These are phyloP conservation scores for Saccharomyces uvarum DNA, from an alignment of 1,139 yeast genomes.

Conservation along the genomic window DNA sequence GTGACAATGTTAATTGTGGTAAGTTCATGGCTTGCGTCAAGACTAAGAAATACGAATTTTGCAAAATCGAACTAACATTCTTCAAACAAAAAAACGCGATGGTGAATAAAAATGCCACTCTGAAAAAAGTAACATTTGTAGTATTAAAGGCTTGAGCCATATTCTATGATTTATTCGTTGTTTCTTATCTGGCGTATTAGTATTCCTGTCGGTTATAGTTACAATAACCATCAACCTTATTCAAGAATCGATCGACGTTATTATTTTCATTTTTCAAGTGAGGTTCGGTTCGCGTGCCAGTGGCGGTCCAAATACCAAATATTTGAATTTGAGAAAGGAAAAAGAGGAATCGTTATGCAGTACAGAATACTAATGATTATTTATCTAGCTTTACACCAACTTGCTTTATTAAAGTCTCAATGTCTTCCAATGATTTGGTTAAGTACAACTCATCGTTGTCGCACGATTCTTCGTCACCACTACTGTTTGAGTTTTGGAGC, in stretches of 20 bases:
- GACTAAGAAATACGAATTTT: constrained; percentile 45
- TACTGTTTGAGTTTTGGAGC: constrained; percentile 11
- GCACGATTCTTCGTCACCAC: constrained; percentile 6
- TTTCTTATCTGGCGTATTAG: not conserved
- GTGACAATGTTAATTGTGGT: constrained; percentile 36
- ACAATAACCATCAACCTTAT: not conserved
- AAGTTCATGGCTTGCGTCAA: constrained; percentile 35
- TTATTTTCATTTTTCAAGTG: not conserved
- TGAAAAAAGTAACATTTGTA: constrained; percentile 40
- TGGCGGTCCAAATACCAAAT: not conserved
- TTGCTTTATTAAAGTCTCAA: constrained; percentile 15
- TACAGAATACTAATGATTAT: not conserved
- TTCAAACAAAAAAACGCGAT: constrained; percentile 40
- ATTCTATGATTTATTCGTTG: not conserved
- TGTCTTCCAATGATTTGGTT: constrained; percentile 22
- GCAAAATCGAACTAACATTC: constrained; percentile 38
- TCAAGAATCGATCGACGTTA: not conserved
- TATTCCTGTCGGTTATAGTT: not conserved
- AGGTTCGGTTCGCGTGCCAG: not conserved
- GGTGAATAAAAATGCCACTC: constrained; percentile 41
- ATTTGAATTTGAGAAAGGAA: not conserved
- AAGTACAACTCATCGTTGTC: constrained; percentile 23
- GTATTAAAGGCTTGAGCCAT: constrained; percentile 55
- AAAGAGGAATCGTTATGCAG: not conserved
- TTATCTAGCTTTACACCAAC: constrained; percentile 35